These are phyloP conservation scores for Ceratonia siliqua DNA, from an alignment of 306 rosid species.

Conservation along the genomic window DNA sequence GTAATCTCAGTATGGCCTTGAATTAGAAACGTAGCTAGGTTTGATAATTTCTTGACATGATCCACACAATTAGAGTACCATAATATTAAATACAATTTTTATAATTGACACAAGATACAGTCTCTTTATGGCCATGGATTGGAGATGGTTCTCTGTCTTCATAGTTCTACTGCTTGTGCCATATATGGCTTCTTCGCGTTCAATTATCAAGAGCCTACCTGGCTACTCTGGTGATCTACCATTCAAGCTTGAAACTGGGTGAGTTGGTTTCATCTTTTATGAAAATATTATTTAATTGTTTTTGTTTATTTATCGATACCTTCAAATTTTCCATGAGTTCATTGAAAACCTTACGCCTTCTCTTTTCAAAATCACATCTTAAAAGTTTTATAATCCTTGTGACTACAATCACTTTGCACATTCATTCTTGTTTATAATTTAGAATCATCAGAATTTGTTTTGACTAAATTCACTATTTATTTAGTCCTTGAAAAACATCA, in stretches of 20 bases:
- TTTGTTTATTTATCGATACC: too few relatives aligned
- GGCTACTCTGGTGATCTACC: slow-evolving; percentile 10
- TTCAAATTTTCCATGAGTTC: too few relatives aligned
- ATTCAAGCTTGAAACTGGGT: slow-evolving; percentile 18
- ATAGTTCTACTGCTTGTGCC: neutral
- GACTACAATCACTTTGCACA: too few relatives aligned
- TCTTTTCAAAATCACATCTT: too few relatives aligned
- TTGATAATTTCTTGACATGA: neutral
- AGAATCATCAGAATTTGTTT: too few relatives aligned
- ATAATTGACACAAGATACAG: neutral
- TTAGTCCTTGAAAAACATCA: too few relatives aligned
- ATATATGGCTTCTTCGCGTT: neutral
- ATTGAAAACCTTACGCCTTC: too few relatives aligned
- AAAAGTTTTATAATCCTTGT: too few relatives aligned
- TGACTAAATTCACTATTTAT: too few relatives aligned
- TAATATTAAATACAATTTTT: neutral
- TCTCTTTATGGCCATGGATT: neutral
- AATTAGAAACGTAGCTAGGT: neutral
- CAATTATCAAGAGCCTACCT: neutral
- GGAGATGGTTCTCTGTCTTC: neutral
- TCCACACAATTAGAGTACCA: neutral
- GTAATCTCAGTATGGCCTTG: neutral
- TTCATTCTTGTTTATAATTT: too few relatives aligned
- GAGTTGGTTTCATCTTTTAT: too few relatives aligned
- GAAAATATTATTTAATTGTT: too few relatives aligned